phyloP scores from a whole-genome alignment of 2,329 filamentous ascomycete genomes.

The Cryphonectria carpinicola region DNA sequence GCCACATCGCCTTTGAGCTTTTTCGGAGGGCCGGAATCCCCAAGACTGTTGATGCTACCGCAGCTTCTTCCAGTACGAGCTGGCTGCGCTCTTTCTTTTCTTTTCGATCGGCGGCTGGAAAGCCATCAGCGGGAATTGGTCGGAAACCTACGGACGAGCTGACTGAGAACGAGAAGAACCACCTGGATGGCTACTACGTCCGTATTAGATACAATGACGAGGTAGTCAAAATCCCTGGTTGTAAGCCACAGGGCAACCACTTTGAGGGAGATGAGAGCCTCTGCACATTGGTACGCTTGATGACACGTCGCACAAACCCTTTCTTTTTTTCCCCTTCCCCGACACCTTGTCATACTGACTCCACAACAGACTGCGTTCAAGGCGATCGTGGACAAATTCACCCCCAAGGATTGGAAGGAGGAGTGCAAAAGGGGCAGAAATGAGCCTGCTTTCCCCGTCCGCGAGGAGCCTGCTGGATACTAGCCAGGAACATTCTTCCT shows the following conservation, averaged over 20 bases:
- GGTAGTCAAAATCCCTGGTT: constrained; percentile 81
- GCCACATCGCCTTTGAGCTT: constrained; percentile 87
- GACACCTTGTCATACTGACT: constrained; percentile 17
- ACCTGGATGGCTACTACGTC: constrained; percentile 80
- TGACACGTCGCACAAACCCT: not conserved
- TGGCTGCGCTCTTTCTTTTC: constrained; percentile 42
- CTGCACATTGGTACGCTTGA: constrained; percentile 74
- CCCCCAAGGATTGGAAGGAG: constrained; percentile 75
- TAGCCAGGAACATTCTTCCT: constrained; percentile 31
- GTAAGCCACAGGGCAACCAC: constrained; percentile 76
- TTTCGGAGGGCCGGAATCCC: constrained; percentile 62
- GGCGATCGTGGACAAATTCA: constrained; percentile 86
- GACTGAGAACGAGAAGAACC: constrained; percentile 58
- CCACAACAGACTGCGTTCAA: constrained; percentile 79
- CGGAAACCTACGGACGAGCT: constrained; percentile 63
- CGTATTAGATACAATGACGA: constrained; percentile 89
- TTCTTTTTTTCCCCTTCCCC: not conserved
- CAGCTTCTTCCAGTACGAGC: constrained; percentile 32
- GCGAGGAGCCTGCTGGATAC: constrained; percentile 58
- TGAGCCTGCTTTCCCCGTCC: constrained; percentile 49
- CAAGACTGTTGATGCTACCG: not conserved
- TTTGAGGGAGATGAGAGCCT: constrained; percentile 84
- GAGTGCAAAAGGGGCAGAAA: constrained; percentile 53
- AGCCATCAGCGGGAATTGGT: constrained; percentile 54
- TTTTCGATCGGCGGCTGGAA: constrained; percentile 33